These are phyloP conservation scores for Sporothrix protearum DNA, from an alignment of 2,329 filamentous ascomycete species.

Conservation along the genomic window DNA sequence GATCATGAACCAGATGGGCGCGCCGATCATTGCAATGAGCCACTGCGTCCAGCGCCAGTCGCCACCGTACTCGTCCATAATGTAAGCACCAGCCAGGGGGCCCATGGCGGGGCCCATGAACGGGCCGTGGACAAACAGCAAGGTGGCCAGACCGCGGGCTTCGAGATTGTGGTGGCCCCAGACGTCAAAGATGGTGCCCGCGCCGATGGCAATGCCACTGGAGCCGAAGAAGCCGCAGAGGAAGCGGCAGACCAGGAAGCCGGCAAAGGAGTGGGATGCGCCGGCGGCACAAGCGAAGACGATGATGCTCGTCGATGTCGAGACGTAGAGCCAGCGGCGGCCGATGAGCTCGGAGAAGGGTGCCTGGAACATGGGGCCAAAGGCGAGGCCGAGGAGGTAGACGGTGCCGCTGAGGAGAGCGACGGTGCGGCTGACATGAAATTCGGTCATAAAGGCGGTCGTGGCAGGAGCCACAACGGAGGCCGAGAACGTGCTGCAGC, in stretches of 20 bases:
- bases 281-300: constrained; percentile 51
- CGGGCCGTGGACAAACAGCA: constrained; percentile 6
- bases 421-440: constrained; percentile 38
- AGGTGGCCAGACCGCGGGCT: neutral
- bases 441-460: constrained; percentile 4
- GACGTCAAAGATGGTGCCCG: constrained; percentile 64
- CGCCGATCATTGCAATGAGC: constrained; percentile 7
- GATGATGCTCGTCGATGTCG: constrained; percentile 40
- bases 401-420: constrained; percentile 64
- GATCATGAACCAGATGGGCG: neutral
- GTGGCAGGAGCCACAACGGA: constrained; percentile 13
- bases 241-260: constrained; percentile 59
- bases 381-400: constrained; percentile 60
- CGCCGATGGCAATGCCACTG: constrained; percentile 66
- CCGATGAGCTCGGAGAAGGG: constrained; percentile 59
- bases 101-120: constrained; percentile 13
- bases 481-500: constrained; percentile 10
- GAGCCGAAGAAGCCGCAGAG: constrained; percentile 61
- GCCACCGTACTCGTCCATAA: constrained; percentile 8
- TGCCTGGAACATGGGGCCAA: constrained; percentile 55
- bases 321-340: constrained; percentile 44
- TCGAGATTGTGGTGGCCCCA: neutral
- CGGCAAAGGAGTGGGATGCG: constrained; percentile 44
- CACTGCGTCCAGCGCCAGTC: constrained; percentile 22
- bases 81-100: constrained; percentile 13